Conservation (phyloP, 1,284 basidiomycete genomes). For the Mycena sp. region DNA sequence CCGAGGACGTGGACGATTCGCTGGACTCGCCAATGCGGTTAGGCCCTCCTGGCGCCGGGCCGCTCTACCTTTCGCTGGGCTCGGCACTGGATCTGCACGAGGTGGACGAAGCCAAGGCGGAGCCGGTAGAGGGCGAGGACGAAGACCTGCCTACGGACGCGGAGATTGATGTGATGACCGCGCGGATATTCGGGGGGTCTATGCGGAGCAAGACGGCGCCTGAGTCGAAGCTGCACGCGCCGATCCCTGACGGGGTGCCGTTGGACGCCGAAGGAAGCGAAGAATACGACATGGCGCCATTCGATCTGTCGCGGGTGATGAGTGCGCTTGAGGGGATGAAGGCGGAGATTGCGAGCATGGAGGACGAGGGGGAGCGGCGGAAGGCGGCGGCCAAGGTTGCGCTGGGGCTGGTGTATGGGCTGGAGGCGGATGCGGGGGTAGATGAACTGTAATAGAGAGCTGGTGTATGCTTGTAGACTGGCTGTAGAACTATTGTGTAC, state of each 20-base stretch:
- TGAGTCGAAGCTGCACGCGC: not conserved
- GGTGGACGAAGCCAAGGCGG: slow-evolving; percentile 39
- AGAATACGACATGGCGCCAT: slow-evolving; percentile 53
- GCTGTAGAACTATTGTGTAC: too few relatives aligned
- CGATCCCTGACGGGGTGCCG: not conserved
- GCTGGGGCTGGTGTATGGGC: slow-evolving; percentile 75
- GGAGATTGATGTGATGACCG: slow-evolving; percentile 63
- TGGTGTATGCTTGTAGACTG: too few relatives aligned
- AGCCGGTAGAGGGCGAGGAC: slow-evolving; percentile 45
- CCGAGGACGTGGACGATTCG: slow-evolving; percentile 23
- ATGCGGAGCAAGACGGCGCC: not conserved
- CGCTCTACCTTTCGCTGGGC: slow-evolving; percentile 55
- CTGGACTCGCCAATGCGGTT: slow-evolving; percentile 18
- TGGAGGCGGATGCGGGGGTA: slow-evolving; percentile 46
- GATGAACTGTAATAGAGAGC: not conserved
- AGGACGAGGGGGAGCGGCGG: slow-evolving; percentile 68
- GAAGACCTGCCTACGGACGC: slow-evolving; percentile 57
- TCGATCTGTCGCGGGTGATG: slow-evolving; percentile 74
- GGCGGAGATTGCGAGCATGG: slow-evolving; percentile 75
- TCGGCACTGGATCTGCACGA: slow-evolving; percentile 59
- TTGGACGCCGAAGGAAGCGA: slow-evolving; percentile 36
- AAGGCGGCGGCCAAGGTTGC: slow-evolving; percentile 77
- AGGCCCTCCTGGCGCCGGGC: slow-evolving; percentile 33
- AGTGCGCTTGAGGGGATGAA: slow-evolving; percentile 74
- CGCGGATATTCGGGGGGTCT: slow-evolving; percentile 61